phyloP scores from a whole-genome alignment of 352 stramenopile species.

The Globisporangium cederbergense region DNA sequence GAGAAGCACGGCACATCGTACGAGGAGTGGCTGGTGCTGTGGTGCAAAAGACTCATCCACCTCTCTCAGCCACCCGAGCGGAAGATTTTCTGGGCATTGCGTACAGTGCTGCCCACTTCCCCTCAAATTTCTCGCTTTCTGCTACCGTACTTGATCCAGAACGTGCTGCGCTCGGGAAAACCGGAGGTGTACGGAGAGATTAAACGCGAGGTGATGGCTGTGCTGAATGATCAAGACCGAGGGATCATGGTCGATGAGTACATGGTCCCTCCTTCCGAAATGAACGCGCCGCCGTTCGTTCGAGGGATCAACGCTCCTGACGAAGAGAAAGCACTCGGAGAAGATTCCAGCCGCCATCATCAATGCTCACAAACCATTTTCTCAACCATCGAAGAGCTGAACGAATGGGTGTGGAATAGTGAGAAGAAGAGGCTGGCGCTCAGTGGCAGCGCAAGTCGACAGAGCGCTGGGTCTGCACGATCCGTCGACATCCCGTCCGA shows the following conservation, averaged over 20 bases:
- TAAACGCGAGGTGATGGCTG: slow-evolving; percentile 77
- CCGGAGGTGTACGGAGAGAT: slow-evolving; percentile 64
- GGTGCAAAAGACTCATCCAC: slow-evolving; percentile 72
- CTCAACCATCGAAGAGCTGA: slow-evolving; percentile 83
- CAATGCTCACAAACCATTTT: slow-evolving; percentile 86
- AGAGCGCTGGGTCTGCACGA: slow-evolving; percentile 31
- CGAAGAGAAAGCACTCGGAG: slow-evolving; percentile 31
- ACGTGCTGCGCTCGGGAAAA: slow-evolving; percentile 68
- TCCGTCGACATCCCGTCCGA: slow-evolving; percentile 42
- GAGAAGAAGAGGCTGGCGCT: slow-evolving; percentile 75
- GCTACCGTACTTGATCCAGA: slow-evolving; percentile 84
- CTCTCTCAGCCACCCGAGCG: slow-evolving; percentile 76
- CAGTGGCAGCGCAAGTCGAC: slow-evolving; percentile 44
- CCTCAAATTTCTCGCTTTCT: slow-evolving; percentile 77
- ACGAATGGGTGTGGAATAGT: slow-evolving; percentile 85
- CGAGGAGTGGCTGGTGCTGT: slow-evolving; percentile 79
- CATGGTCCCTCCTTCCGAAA: slow-evolving; percentile 31
- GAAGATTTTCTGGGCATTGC: slow-evolving; percentile 81
- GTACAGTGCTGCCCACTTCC: slow-evolving; percentile 55
- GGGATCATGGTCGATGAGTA: slow-evolving; percentile 55
- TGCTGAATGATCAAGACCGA: slow-evolving; percentile 68
- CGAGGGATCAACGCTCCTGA: neutral
- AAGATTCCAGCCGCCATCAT: slow-evolving; percentile 76
- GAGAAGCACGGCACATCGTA: slow-evolving; percentile 73
- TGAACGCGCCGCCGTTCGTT: slow-evolving; percentile 7